Percentiles rank a stretch among this genome's conserved stretches.
phyloP scores from a whole-genome alignment of 345 rosid species.

The Bruguiera gymnorhiza region DNA sequence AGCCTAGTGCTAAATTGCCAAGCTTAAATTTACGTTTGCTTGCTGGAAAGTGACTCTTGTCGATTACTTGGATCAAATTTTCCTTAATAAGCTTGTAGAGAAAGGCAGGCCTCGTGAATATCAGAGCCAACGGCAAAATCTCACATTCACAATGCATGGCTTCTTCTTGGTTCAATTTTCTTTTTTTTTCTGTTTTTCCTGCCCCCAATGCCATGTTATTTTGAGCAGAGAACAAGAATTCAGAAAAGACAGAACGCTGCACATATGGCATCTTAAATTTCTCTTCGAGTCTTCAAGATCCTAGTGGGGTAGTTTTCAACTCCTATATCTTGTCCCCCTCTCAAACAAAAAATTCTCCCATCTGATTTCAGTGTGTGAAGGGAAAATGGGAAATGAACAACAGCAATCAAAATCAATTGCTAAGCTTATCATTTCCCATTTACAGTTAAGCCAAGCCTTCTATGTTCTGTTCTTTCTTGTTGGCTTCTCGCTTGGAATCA shows the following conservation, averaged over 20 bases:
- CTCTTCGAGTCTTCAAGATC: neutral
- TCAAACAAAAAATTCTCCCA: neutral
- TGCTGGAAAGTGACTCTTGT: neutral
- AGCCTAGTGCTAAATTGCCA: neutral
- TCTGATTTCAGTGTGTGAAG: neutral
- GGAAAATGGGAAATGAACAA: slow-evolving; percentile 18
- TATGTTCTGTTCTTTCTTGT: slow-evolving; percentile 20
- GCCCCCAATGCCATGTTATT: neutral
- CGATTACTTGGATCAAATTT: neutral
- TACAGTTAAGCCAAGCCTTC: slow-evolving; percentile 6
- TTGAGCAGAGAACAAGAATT: neutral
- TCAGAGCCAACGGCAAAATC: neutral
- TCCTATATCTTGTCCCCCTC: neutral
- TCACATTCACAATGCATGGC: neutral
- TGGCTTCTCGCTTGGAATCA: slow-evolving; percentile 32
- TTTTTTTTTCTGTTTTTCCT: neutral
- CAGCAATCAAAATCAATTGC: neutral
- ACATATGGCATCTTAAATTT: neutral
- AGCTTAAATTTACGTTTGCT: neutral
- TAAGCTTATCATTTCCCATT: slow-evolving; percentile 8
- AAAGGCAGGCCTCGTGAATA: neutral
- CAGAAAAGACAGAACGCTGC: neutral
- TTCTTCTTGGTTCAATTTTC: neutral
- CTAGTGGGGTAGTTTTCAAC: neutral
- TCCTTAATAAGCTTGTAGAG: neutral